phyloP scores from a whole-genome alignment of 176 grass and related monocot species.

The Raddia distichophylla region DNA sequence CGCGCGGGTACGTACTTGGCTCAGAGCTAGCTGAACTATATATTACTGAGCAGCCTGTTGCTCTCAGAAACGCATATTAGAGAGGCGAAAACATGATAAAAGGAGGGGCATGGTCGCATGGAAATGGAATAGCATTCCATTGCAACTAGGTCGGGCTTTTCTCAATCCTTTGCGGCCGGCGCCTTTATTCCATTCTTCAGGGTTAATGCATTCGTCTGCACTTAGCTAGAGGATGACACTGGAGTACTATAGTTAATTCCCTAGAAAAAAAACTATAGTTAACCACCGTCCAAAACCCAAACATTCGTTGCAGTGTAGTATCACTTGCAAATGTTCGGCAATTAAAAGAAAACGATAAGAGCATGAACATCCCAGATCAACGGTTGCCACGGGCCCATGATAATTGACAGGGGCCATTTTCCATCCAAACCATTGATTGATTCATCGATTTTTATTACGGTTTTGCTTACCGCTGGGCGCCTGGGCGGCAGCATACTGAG shows the following conservation, averaged over 20 bases:
- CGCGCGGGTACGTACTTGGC: not conserved
- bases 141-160: conserved; percentile 44
- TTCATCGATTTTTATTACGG: no score
- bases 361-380: not conserved
- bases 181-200: conserved; percentile 74
- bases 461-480: no score
- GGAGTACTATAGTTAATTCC: conserved; percentile 20
- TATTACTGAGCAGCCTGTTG: not conserved
- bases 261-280: not conserved
- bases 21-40: not conserved
- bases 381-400: not conserved
- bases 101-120: conserved; percentile 24
- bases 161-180: conserved; percentile 39
- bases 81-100: not conserved
- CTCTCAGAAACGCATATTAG: not conserved
- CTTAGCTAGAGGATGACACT: conserved; percentile 16
- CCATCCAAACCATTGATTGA: no score
- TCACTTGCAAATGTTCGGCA: not conserved
- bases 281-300: conserved; percentile 25
- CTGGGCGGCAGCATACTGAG: no score
- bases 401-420: not conserved
- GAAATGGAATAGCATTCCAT: conserved; percentile 62
- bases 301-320: not conserved
- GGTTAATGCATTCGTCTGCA: conserved; percentile 48
- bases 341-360: not conserved